Base-by-base conservation (phyloP, 2,329 filamentous ascomycete genomes). In the Clarireedia homoeocarpa region DNA sequence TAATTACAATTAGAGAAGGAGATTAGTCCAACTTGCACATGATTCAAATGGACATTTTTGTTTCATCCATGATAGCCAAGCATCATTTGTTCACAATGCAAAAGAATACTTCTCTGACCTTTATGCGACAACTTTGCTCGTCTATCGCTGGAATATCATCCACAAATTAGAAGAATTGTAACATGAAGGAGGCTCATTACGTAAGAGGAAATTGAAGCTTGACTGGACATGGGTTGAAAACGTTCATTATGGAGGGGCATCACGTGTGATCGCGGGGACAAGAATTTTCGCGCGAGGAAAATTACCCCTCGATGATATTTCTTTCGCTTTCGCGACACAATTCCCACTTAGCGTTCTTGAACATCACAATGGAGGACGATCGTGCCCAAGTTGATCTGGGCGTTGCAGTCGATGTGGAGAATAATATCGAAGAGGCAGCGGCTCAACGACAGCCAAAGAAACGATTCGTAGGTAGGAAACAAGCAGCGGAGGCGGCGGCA, bases 401-500 rank as follows among this genome's bases (percentile, higher is more conserved):
- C 57, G 78, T 87, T 44, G 84, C 83, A 12, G 78, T 81, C 51
- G 82, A 87, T 61, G 82, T 86, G 42, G 84, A 85, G 61, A 77
- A 81, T 66, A 70, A 49, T 59, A 76, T 72, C 70, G 78, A 77
- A 58, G 71, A 75, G 24, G 71, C 71, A 6, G 63, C 76, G 20
- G 69, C 69, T 1, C 70, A 73, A 49, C 89, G 80, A 68, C 87
- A 92, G 66, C 94, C 94, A 23, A 95, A 89, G 76, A 91, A 92
- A 72, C 83, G 92, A 57, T 99, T 99, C 64, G 86, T 99, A 17
- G 94, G 94, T 30, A 80, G 90, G 63, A 83, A 86, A 65, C 82
- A 88, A 23, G 89, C 88, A 7, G 78, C 83, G 59, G 81, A 85
- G 66, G 78, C 81, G 63, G 72, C 62, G 12, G 60, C 77, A 57